phyloP scores from a whole-genome alignment of 805 yeast genomes.

The Starmerella powellii region DNA sequence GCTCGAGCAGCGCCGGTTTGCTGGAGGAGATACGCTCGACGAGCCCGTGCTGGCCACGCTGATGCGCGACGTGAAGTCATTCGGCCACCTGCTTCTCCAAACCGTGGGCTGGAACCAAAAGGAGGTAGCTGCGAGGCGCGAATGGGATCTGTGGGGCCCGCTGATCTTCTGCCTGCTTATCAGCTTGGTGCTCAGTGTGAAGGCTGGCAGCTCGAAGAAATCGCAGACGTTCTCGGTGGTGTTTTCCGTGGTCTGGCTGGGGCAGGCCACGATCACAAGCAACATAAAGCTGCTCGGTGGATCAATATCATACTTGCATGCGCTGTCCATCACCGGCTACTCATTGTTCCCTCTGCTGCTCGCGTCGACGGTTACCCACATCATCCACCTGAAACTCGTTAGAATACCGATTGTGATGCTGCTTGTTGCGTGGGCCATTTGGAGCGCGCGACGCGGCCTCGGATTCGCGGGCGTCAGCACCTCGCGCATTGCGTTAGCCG shows the following conservation, averaged over 20 bases:
- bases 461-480: conserved; percentile 52
- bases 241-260: conserved; percentile 52
- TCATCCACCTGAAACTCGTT: conserved; percentile 38
- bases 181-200: conserved; percentile 38
- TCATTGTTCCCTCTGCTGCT: conserved; percentile 53
- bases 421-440: conserved; percentile 50
- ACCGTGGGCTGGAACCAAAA: conserved; percentile 34
- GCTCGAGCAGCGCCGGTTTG: conserved; percentile 39
- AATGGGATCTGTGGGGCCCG: conserved; percentile 50
- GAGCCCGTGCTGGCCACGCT: conserved; percentile 54
- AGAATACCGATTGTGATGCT: conserved; percentile 38
- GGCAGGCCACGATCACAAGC: conserved; percentile 47
- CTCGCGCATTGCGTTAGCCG: conserved; percentile 48
- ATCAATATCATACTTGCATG: conserved; percentile 52
- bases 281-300: conserved; percentile 55
- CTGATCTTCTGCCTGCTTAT: conserved; percentile 47
- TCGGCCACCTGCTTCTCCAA: conserved; percentile 34
- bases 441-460: conserved; percentile 49
- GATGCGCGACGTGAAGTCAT: conserved; percentile 36
- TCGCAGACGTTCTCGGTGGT: conserved; percentile 54
- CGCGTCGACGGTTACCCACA: conserved; percentile 39
- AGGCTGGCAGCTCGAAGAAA: conserved; percentile 34
- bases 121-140: conserved; percentile 17
- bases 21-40: conserved; percentile 62
- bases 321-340: conserved; percentile 59